Percentiles rank a stretch among this genome's conserved stretches.
These are phyloP conservation scores for Galeopsis tetrahit DNA, from an alignment of 257 asterid genomes.

Conservation along the genomic window DNA sequence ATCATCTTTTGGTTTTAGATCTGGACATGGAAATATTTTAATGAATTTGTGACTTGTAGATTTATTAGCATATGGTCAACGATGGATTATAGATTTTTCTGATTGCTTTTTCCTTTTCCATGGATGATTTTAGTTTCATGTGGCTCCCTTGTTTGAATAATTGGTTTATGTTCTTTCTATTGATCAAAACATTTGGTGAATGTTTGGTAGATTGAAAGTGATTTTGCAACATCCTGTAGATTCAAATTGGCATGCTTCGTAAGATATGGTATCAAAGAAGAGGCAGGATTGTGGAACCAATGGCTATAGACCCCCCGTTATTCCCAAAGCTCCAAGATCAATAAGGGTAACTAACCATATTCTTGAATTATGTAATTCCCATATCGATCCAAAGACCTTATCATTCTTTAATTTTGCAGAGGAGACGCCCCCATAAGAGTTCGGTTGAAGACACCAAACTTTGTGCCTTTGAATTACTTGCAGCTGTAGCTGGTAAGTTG, in stretches of 20 bases:
- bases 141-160: not conserved
- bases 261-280: conserved; percentile 67
- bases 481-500: conserved; percentile 92
- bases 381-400: conserved; percentile 22
- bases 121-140: not conserved
- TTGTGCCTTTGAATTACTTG: conserved; percentile 93
- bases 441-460: conserved; percentile 55
- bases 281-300: conserved; percentile 51
- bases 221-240: conserved; percentile 36
- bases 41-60: not conserved
- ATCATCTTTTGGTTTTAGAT: conserved; percentile 25
- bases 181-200: conserved; percentile 15
- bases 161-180: not conserved
- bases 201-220: conserved; percentile 47
- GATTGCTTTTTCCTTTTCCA: not conserved
- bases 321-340: conserved; percentile 84
- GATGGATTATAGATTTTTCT: conserved; percentile 1
- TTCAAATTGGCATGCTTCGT: conserved; percentile 57
- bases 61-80: not conserved
- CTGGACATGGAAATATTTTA: conserved; percentile 12
- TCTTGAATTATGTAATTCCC: conserved; percentile 24
- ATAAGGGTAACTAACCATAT: conserved; percentile 59
- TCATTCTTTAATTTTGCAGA: conserved; percentile 49
- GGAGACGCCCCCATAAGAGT: conserved; percentile 54
- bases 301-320: conserved; percentile 51